Evolutionary conservation across 371 early-diverging fungal species (phyloP), one percentile per base, ranked within the genome.

Genomic region (Apophysomyces elegans): DNA sequence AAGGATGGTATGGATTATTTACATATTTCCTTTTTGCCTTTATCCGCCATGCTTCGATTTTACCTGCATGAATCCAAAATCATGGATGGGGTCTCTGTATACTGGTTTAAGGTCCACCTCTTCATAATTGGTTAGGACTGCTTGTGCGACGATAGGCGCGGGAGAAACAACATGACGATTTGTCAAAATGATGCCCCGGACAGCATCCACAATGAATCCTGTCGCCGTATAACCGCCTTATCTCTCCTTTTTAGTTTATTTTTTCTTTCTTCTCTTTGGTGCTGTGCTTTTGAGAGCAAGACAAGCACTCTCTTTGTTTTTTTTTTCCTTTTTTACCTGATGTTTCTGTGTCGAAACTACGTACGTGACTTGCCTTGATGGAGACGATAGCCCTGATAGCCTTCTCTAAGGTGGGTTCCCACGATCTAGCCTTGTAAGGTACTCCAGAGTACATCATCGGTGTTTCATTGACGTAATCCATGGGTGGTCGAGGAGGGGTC

Each of bases 121-220:
- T 74, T 95, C 96, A 74, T 95, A 91, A 76, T 96, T 90, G 71
- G 91, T 88, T 58, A 90, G 88, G 21, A 95, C 79, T 2, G 92
- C 90, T 68, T 87, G 90, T 0, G 92, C 94, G 26, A 93, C 88
- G 61, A 93, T 89, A 5, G 96, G 97, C 0, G 93, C 96, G 0
- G 93, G 86, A 46, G 93, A 90, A 21, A 92, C 92, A 13, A 96
- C 94, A 65, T 96, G 96, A 2, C 96, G 84, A 77, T 96, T 96
- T 14, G 96, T 89, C 32, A 96, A 78, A 56, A 96, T 88, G 43
- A 96, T 77, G 8, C 95, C 97, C 4, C 75, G 80, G 65, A 84
- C 61, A 8, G 89, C 91, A 69, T 97, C 96, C 5, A 97, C 96
- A 2, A 97, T 87, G 73, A 96, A 96, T 1, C 97, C 97, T 0